Base-by-base conservation (phyloP, 441 rosid species). In the Gossypium lobatum region DNA sequence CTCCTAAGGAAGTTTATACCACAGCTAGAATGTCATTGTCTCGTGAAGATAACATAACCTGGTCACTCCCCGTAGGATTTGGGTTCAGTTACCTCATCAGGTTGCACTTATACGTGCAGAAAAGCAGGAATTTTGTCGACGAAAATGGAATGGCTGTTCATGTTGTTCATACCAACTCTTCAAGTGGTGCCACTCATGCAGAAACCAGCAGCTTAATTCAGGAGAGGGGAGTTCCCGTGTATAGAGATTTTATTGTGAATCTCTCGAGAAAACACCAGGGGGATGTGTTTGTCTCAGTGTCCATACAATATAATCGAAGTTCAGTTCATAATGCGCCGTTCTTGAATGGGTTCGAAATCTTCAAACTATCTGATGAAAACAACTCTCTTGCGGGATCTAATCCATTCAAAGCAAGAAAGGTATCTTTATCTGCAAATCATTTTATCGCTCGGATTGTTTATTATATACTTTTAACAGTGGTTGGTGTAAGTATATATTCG, bases 321-420 rank as follows among this genome's bases (percentile, higher is more conserved):
- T 37, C 46, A 31, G 3, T 34, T 7, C 8, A 31, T 62, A 62
- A 21, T 31, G 48, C n/a, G 13, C 66, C 66, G 34, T 7, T 16
- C 46, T 31, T 62, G 66, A 62, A 62, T 62, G 25, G 66, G 14
- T 62, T 62, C 16, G 48, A 34, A 62, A 62, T 31, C 45, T 31
- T 62, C 66, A 31, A 31, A 62, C 21, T 62, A 62, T 16, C 46
- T 62, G 46, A 62, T 62, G 46, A 2, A n/a, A 62, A 10, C 66
- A 62, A 62, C 46, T 62, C 66, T n/a, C 66, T 62, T 2, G 21
- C 46, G 21, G 66, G 66, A n/a, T 20, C 46, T 62, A 28, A 62
- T 62, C 66, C 66, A 62, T 62, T 62, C 66, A 62, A 62, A 16
- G 46, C 21, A 62, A 62, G 66, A 31, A 62, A 62, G 21, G 13